Evolutionary conservation across 352 stramenopile genomes (phyloP).

Genomic region (Pythium utonaiense): DNA sequence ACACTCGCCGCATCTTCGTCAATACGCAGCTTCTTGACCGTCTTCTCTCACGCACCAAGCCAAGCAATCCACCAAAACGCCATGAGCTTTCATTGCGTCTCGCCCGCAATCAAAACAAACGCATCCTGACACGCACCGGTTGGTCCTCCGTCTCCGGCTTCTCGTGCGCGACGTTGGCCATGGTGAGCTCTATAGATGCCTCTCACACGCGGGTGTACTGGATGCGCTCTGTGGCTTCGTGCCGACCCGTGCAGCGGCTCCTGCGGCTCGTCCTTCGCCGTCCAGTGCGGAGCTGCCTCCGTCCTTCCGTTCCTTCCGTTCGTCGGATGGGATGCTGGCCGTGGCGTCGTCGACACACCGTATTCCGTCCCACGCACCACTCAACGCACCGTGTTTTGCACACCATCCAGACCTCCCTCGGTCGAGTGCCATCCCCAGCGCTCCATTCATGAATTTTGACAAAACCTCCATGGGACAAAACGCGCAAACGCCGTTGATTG

Average conservation of each 20-base stretch:
- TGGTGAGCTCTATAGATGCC: conserved; percentile 11
- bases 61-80: no score
- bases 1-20: conserved; percentile 24
- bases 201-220: not conserved
- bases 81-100: not conserved
- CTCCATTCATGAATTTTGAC: not conserved
- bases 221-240: not conserved
- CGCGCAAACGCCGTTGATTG: not conserved
- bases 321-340: conserved; percentile 3
- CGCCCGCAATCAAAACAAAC: no score
- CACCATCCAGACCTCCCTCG: not conserved
- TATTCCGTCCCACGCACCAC: conserved; percentile 1
- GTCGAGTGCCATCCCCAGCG: not conserved
- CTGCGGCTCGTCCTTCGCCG: conserved; percentile 7
- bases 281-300: conserved; percentile 18
- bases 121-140: no score
- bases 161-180: conserved; percentile 75
- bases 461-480: not conserved
- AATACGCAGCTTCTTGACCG: conserved; percentile 31
- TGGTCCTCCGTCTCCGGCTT: conserved; percentile 69
- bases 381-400: conserved; percentile 11
- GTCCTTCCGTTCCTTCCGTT: conserved; percentile 14
- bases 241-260: not conserved
- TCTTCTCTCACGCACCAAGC: conserved; percentile 7
- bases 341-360: not conserved